Evolutionary conservation across 2,329 filamentous ascomycete species (phyloP).

Genomic region (Colletotrichum caudatum): DNA sequence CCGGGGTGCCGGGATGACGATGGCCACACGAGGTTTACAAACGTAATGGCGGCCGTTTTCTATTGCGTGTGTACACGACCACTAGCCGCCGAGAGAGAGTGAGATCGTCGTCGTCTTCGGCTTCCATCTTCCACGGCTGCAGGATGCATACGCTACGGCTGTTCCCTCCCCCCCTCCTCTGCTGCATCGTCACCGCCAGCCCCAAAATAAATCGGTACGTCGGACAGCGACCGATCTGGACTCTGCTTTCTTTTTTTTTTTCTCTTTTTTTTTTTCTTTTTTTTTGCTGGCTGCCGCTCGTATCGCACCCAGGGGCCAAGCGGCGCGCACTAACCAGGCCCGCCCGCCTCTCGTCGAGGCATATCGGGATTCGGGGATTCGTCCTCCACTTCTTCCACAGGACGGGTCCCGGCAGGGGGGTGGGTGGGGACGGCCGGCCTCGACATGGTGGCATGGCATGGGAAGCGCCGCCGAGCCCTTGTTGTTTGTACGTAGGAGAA

Average conservation of each 20-base stretch:
- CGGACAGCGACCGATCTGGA: slow-evolving; percentile 41
- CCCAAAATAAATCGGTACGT: slow-evolving; percentile 11
- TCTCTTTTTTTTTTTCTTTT: not conserved
- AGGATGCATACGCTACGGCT: not conserved
- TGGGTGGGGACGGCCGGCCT: slow-evolving; percentile 11
- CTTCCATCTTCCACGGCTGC: not conserved
- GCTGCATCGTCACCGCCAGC: slow-evolving; percentile 34
- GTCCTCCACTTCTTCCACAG: slow-evolving; percentile 31
- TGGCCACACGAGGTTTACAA: not conserved
- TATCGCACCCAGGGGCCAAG: slow-evolving; percentile 21
- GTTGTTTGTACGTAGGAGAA: slow-evolving; percentile 16
- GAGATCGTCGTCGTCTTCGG: too few relatives aligned
- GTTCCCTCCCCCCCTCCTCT: not conserved
- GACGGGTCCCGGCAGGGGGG: slow-evolving; percentile 18
- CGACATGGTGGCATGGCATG: slow-evolving; percentile 29
- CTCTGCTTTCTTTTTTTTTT: slow-evolving; percentile 9
- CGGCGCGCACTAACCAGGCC: slow-evolving; percentile 19
- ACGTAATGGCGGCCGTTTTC: slow-evolving; percentile 24
- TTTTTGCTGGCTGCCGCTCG: slow-evolving; percentile 37
- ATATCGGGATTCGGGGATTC: slow-evolving; percentile 38
- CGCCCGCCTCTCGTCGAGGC: slow-evolving; percentile 8
- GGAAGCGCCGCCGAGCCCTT: slow-evolving; percentile 8
- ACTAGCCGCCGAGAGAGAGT: not conserved
- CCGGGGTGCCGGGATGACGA: not conserved
- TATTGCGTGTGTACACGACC: too few relatives aligned